Evolutionary conservation across 352 stramenopile species (phyloP), one percentile per base, ranked within the genome.

Genomic region (Thraustochytrium striatum): DNA sequence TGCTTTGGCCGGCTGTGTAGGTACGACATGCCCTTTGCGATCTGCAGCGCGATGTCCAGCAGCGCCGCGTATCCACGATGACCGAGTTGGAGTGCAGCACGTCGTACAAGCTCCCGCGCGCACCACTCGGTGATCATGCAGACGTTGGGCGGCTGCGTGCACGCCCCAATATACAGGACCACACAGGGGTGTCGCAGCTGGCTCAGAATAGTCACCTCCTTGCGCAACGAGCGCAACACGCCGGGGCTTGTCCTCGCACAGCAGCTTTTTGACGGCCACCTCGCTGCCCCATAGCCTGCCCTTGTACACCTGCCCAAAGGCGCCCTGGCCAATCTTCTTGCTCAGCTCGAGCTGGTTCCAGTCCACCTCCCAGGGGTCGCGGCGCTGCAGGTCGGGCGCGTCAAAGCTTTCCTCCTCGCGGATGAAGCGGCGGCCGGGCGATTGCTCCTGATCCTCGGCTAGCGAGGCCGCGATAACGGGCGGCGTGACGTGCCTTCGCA

Each of bases 131-230:
- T 98, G 32, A 99, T 88, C 68, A 98, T 98, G 57, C 93, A 97
- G 68, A 97, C 92, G 83, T 97, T 96, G 52, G 95, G 92, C 69
- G 94, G 91, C 72, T 95, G 88, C 16, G 98, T 87, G 85, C 94
- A 98, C 41, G 94, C 94, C 50, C 95, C 95, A 92, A 98, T 98
- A 84, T 98, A 98, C 28, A 99, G 87, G 80, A 97, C 96, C 32
- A 97, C 97, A 86, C 98, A 98, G 1, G 96, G 96, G 86, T 99
- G 96, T n/a, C 94, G 87, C 81, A 99, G 88, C 35, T 86, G 86
- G n/a, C 75, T 79, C 61, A 88, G 32, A 28, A 88, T 83, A 25
- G 79, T 43, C 41, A 88, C 83, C 68, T 88, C 85, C 25, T 82
- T 72, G 1, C 47, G 33, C 32, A 88, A 69, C 25, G 84, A 57